These are phyloP conservation scores for Kondoa subrosea DNA, from an alignment of 768 basidiomycete species.

Conservation along the genomic window DNA sequence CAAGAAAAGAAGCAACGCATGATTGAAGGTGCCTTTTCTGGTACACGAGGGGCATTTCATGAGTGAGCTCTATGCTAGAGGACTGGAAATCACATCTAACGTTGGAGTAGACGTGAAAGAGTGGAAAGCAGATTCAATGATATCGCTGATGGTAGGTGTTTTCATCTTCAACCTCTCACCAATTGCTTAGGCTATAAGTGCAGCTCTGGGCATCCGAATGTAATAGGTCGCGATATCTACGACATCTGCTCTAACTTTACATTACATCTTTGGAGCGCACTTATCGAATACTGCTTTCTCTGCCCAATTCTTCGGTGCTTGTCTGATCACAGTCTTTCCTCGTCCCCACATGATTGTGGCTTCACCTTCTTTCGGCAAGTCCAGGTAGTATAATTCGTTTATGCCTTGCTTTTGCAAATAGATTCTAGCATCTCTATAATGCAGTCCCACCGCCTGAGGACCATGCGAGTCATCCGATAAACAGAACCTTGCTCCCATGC, in stretches of 20 bases:
- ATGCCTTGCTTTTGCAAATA: constrained; percentile 53
- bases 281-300: not conserved
- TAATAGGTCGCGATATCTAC: no score
- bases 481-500: constrained; percentile 53
- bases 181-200: no score
- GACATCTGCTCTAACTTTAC: no score
- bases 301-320: constrained; percentile 4
- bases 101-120: not conserved
- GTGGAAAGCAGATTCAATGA: not conserved
- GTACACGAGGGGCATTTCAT: constrained; percentile 1
- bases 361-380: not conserved
- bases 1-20: constrained; percentile 25
- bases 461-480: constrained; percentile 96
- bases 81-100: not conserved
- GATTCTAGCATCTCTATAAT: constrained; percentile 50
- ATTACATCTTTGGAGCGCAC: not conserved
- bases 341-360: not conserved
- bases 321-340: not conserved
- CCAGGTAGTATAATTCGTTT: constrained; percentile 35
- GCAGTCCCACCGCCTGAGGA: constrained; percentile 66
- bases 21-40: constrained; percentile 21
- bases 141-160: not conserved
- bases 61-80: not conserved
- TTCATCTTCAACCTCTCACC: no score
- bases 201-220: no score